phyloP scores from a whole-genome alignment of 257 asterid genomes.

The Nicotiana benthamiana region DNA sequence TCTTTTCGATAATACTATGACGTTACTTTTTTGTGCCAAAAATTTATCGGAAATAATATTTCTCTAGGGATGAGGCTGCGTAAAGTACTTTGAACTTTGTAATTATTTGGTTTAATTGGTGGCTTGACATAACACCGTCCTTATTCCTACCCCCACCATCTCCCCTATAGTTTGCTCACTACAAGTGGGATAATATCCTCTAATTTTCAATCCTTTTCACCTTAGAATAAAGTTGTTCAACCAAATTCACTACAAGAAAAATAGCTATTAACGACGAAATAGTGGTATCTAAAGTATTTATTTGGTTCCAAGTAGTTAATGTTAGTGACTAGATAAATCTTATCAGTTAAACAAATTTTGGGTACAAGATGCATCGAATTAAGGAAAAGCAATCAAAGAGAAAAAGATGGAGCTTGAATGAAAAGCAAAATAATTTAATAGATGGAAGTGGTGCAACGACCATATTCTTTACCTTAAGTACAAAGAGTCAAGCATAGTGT shows the following conservation, averaged over 20 bases:
- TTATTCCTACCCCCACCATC: constrained; percentile 3
- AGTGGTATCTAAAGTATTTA: too few relatives aligned
- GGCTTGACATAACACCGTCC: constrained; percentile 1
- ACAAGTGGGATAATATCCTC: neutral
- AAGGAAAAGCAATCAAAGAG: neutral
- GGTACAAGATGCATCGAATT: neutral
- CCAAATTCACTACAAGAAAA: too few relatives aligned
- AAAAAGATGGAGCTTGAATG: neutral
- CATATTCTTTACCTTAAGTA: neutral
- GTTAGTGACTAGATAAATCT: too few relatives aligned
- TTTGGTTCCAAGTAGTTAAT: too few relatives aligned
- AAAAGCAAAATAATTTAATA: neutral
- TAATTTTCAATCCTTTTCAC: neutral
- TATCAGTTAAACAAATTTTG: neutral
- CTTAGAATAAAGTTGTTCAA: too few relatives aligned
- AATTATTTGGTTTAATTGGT: neutral
- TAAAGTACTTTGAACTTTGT: neutral
- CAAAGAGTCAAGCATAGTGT: too few relatives aligned
- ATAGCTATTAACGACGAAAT: too few relatives aligned
- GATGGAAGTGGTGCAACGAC: neutral
- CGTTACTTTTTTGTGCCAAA: too few relatives aligned
- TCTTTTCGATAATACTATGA: too few relatives aligned
- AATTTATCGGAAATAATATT: too few relatives aligned
- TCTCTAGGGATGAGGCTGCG: too few relatives aligned
- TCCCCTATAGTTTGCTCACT: neutral